Base-by-base conservation (phyloP, 1,139 yeast genomes). In the Nakaseomyces nivariensis region DNA sequence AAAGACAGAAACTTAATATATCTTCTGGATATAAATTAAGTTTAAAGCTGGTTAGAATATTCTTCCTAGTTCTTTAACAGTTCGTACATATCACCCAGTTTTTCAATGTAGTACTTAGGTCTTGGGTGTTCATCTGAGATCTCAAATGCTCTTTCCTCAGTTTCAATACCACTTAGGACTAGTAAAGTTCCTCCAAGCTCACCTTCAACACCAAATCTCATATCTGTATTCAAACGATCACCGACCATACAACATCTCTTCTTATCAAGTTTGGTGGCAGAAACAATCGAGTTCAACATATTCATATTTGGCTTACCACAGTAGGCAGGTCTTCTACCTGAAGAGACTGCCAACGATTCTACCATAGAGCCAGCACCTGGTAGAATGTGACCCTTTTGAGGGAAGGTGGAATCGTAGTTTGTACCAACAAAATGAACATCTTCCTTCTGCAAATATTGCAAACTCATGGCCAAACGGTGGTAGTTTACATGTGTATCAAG, bases 311-410 rank as follows among this genome's bases (percentile, higher is more conserved):
- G 98, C 66, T 92, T 92, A 48, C 98, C 98, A 60, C 97, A 85
- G 1, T 92, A 83, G 24, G 77, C 73, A 1, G 90, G 89, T 55
- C 77, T 70, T 57, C 97, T 76, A 10, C 90, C 92, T 43, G 88
- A 73, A 13, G 95, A 83, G 56, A 71, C 81, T 4, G 85, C 78
- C n/a, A 88, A 80, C 0, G 90, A 76, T 56, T 88, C 87, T 47
- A 92, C 84, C 56, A 88, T 79, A 3, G 97, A 83, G 1, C 98
- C 98, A 1, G 98, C 97, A 25, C 98, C 98, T 29, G 96, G 94
- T 49, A 92, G 74, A 49, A 86, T 76, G 58, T 79, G 75, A 1
- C 96, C 96, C 64, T 86, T 83, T 51, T 85, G 79, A 4, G 98
- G 98, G 72, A 82, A 92, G 0, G 98, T 92, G 1, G 96, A 85